phyloP scores from a whole-genome alignment of 2,329 filamentous ascomycete genomes.

The Claviceps paspali region DNA sequence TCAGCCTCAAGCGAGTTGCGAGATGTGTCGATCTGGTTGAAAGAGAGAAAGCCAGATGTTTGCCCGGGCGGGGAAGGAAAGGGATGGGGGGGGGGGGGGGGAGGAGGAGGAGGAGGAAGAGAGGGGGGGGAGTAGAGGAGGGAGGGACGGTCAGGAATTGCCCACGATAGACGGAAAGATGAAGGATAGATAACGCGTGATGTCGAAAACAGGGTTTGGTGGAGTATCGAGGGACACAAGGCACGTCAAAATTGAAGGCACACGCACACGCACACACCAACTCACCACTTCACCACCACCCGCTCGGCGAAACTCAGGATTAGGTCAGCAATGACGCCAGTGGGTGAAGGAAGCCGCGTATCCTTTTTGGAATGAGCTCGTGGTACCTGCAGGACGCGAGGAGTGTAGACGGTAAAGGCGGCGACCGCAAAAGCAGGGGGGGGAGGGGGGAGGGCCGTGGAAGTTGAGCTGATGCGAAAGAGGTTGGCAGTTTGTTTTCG shows the following conservation, averaged over 20 bases:
- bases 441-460: too few species aligned
- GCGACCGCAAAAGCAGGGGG: too few species aligned
- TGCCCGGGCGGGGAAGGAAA: too few species aligned
- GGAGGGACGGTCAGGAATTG: too few species aligned
- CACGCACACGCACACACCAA: conserved; percentile 7
- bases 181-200: conserved; percentile 1
- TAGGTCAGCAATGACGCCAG: conserved; percentile 26
- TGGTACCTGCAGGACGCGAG: background rate
- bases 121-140: too few species aligned
- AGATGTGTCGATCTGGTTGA: too few species aligned
- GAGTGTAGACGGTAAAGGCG: background rate
- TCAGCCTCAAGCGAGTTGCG: conserved; percentile 2
- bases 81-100: too few species aligned
- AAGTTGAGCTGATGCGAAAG: background rate
- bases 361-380: background rate
- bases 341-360: conserved; percentile 7
- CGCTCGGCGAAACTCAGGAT: conserved; percentile 13
- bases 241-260: conserved; percentile 23
- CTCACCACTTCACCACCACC: conserved; percentile 12
- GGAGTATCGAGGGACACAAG: conserved; percentile 5
- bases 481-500: conserved; percentile 2
- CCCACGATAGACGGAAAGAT: background rate
- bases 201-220: conserved; percentile 3
- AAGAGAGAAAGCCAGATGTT: too few species aligned
- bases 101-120: too few species aligned